Evolutionary conservation across 2,329 filamentous ascomycete genomes (phyloP).

Genomic region (Mollisia scopiformis): DNA sequence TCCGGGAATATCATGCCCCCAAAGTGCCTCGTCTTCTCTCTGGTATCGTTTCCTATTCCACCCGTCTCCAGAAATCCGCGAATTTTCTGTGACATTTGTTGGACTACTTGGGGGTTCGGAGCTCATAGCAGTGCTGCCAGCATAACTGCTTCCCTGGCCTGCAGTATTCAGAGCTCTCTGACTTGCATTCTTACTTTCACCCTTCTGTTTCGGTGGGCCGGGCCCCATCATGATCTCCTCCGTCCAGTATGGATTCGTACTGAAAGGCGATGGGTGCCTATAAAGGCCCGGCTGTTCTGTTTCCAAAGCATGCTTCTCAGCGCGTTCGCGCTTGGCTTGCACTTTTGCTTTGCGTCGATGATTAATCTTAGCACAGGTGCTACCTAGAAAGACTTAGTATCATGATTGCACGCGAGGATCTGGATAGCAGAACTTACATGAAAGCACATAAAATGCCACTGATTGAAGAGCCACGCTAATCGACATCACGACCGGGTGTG

Average conservation of each 20-base stretch:
- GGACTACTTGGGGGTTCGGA: constrained; percentile 44
- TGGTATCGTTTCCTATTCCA: constrained; percentile 84
- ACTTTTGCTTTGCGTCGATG: constrained; percentile 72
- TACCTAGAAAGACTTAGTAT: too few species aligned
- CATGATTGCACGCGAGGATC: too few species aligned
- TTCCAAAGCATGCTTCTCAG: constrained; percentile 66
- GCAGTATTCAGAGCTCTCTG: constrained; percentile 62
- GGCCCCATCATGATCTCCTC: constrained; percentile 87
- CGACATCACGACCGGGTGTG: constrained; percentile 43
- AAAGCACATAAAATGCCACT: constrained; percentile 76
- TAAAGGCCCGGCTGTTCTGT: constrained; percentile 75
- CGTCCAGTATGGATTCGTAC: constrained; percentile 86
- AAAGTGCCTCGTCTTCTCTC: constrained; percentile 84
- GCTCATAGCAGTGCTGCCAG: constrained; percentile 39
- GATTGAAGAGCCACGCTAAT: constrained; percentile 69
- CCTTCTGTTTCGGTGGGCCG: constrained; percentile 66
- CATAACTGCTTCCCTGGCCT: constrained; percentile 56
- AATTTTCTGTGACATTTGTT: constrained; percentile 50
- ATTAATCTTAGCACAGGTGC: constrained; percentile 74
- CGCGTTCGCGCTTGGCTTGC: constrained; percentile 69
- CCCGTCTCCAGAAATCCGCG: constrained; percentile 51
- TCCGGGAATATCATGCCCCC: constrained; percentile 64
- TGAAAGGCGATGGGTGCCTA: constrained; percentile 79
- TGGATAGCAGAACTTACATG: too few species aligned
- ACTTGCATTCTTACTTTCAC: constrained; percentile 57